Percentiles rank a stretch among this genome's conserved stretches.
Conservation (phyloP, 1,284 basidiomycete genomes). For the Cryptococcus maquisensis region DNA sequence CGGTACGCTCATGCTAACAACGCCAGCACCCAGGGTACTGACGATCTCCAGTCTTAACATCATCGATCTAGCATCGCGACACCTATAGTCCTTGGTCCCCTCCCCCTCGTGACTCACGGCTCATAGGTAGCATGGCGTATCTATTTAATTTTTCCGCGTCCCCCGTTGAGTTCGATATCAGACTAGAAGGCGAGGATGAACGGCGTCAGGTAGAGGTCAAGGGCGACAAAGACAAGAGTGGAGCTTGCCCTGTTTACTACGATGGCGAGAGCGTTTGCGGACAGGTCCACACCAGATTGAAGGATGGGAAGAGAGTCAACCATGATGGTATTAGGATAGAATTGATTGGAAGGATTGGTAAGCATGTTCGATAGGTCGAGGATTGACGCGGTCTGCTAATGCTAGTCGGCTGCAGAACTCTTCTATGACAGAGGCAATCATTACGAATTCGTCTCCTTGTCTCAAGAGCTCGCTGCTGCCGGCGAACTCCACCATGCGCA, state of each 20-base stretch:
- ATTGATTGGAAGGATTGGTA: constrained; percentile 93
- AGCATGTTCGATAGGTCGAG: constrained; percentile 28
- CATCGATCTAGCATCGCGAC: too few species aligned
- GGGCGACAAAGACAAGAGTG: constrained; percentile 69
- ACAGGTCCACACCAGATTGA: constrained; percentile 81
- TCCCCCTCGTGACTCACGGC: too few species aligned
- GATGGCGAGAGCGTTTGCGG: constrained; percentile 88
- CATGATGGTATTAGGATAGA: constrained; percentile 99
- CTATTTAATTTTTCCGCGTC: constrained; percentile 77
- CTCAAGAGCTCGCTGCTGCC: constrained; percentile 88
- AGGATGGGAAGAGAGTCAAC: constrained; percentile 90
- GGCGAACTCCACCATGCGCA: constrained; percentile 93
- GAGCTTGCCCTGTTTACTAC: constrained; percentile 87
- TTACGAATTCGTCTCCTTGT: constrained; percentile 93
- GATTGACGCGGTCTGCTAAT: not conserved
- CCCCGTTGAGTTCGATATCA: constrained; percentile 87
- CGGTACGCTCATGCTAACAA: too few species aligned
- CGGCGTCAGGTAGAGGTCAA: constrained; percentile 67
- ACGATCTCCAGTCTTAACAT: too few species aligned
- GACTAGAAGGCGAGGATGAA: constrained; percentile 77
- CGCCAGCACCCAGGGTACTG: too few species aligned
- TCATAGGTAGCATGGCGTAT: too few species aligned
- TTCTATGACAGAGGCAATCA: constrained; percentile 86
- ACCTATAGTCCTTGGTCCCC: too few species aligned
- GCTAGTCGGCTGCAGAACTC: constrained; percentile 59